Percentiles rank a stretch among this genome's conserved stretches.
phyloP scores from a whole-genome alignment of 1,139 yeast species.

The Sugiyamaella paludigena region DNA sequence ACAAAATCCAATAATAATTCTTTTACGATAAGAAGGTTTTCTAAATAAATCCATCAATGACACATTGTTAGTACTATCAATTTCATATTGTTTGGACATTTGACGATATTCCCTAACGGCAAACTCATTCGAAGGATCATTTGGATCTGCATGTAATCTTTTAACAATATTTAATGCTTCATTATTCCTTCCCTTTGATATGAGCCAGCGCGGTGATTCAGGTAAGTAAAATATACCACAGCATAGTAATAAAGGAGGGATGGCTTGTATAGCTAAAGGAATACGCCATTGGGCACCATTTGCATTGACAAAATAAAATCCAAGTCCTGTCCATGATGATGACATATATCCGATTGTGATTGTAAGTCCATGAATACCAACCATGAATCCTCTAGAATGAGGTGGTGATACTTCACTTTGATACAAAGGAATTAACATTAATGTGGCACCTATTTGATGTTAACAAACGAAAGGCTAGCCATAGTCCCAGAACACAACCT shows the following conservation, averaged over 20 bases:
- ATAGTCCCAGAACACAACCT: too few species aligned
- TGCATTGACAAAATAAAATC: slow-evolving; percentile 44
- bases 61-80: background rate
- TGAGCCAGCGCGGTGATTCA: slow-evolving; percentile 63
- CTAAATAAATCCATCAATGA: slow-evolving; percentile 9
- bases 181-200: slow-evolving; percentile 58
- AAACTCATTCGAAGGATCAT: background rate
- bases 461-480: too few species aligned
- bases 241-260: slow-evolving; percentile 50
- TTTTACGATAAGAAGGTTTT: too few species aligned
- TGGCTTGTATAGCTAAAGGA: slow-evolving; percentile 56
- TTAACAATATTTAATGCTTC: slow-evolving; percentile 45
- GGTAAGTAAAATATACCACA: slow-evolving; percentile 16
- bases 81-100: slow-evolving; percentile 8
- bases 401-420: slow-evolving; percentile 16
- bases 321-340: slow-evolving; percentile 51
- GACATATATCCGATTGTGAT: slow-evolving; percentile 54
- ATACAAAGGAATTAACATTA: slow-evolving; percentile 33
- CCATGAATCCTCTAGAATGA: slow-evolving; percentile 14
- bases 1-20: slow-evolving; percentile 8
- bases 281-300: slow-evolving; percentile 51
- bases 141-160: slow-evolving; percentile 17
- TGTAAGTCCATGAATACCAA: slow-evolving; percentile 56
- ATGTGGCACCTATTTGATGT: slow-evolving; percentile 46
- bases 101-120: slow-evolving; percentile 7